Evolutionary conservation across 768 basidiomycete genomes (phyloP), one percentile per base, ranked within the genome.

Genomic region (Auricularia sp.): DNA sequence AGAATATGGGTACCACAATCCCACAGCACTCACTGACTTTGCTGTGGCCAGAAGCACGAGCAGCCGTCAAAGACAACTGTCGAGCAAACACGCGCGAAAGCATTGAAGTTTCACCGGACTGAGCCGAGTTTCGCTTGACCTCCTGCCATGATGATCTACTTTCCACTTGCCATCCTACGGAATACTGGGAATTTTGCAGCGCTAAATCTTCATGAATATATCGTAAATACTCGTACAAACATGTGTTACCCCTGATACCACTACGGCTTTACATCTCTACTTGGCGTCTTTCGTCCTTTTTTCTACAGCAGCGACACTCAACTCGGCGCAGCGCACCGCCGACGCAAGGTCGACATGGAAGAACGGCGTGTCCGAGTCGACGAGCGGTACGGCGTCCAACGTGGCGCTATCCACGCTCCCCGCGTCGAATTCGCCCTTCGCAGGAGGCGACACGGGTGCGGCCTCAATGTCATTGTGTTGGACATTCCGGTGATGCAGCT

Each of bases 341-440:
- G 81, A 79, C 36, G 79, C 74, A 43, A 98, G 76, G 73, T 96
- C 94, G 68, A 97, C 78, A 77, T 98, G 96, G 87, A 98, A 96
- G 81, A 86, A 91, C 8, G 90, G 90, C 6, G 89, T 92, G 44
- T 82, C 80, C 8, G 77, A 65, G 56, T 66, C 65, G 43, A 67
- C 29, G 42, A 70, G 59, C 39, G 66, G 66, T n/a, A 65, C 60
- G 43, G 34, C 56, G 64, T 59, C 68, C 71, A 11, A 62, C 64
- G 29, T 68, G 60, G 29, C 67, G 59, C 35, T 29, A 29, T 61
- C 65, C 21, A 61, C 63, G 29, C 33, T 62, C 66, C 58, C 61
- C 59, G 16, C 60, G 35, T 63, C 62, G 34, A 14, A n/a, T 18
- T n/a, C 23, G 3, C 11, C 56, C 44, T 56, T 64, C 63, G 61